Base-by-base conservation (phyloP, 805 yeast species). In the Wickerhamiella sergipiensis region DNA sequence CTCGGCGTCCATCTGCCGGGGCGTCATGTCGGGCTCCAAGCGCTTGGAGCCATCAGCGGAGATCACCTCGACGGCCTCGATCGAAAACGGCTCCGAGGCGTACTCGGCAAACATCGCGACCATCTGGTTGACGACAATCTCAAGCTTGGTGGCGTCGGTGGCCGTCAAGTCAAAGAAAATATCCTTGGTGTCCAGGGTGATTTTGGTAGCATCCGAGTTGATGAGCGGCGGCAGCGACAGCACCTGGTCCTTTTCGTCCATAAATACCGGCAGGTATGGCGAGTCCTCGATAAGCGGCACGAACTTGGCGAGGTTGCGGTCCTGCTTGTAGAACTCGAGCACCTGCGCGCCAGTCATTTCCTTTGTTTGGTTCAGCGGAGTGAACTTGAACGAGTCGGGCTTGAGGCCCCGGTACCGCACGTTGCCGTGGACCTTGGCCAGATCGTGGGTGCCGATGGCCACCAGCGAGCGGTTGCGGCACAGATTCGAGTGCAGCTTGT, bases 361-460 rank as follows among this genome's bases (percentile, higher is more conserved):
- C 59, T 58, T 58, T 48, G 62, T 55, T 62, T 71, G 73, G 60
- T 71, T 71, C 47, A 71, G 62, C 17, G 75, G 74, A 3, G 51
- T 57, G 57, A 66, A 89, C 55, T 77, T 73, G 66, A 92, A 74
- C 45, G 85, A 88, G 57, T 76, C 71, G 52, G 96, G 96, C 50
- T 79, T 73, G 57, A 84, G 71, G 43, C 92, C 97, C 64, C 83
- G 86, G 72, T 87, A 92, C 50, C 86, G 78, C 71, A 92, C 87
- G 53, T 95, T 94, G 24, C 85, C 84, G 40, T 76, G 66, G 58
- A 90, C 70, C 46, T 83, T 78, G 66, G 86, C 95, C 55, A 83
- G 74, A 68, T 92, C 97, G 64, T 92, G 99, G 50, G 99, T 92
- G 62, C 99, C 99, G 76, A 90, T 88, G 48, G 98, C 97, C 51